Evolutionary conservation across 352 stramenopile species (phyloP), one percentile per base, ranked within the genome.

Genomic region (Phytophthora nicotianae): DNA sequence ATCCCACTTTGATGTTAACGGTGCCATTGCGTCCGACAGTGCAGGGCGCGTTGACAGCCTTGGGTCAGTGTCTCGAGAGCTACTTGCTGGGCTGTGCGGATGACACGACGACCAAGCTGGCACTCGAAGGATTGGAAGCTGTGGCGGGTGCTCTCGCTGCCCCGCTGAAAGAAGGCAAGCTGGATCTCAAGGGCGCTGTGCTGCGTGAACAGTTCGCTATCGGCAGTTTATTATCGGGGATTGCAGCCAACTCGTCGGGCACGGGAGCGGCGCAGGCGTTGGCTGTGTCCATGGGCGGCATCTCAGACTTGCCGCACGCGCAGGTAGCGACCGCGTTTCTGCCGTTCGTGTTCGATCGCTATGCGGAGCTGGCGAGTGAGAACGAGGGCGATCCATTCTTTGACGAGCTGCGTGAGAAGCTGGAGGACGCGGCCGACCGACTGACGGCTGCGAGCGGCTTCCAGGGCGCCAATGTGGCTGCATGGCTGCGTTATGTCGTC

Each of bases 51-150:
- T 38, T 92, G 1, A 85, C 81, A 2, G 72, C 81, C n/a, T 60
- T 92, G 8, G 81, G 81, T 0, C 83, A 92, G 43, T 92, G 83
- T 58, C 72, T 92, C 19, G 83, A 92, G 58, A 90, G 81, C 50
- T 92, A 89, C 41, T 62, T 92, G 48, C 52, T 81, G 14, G 82
- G 82, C 21, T 83, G 72, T 21, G 59, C 50, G 0, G 75, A 87
- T 57, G 45, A 76, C 5, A 70, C 67, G 11, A 77, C 68, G 0
- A 78, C 81, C 20, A 42, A 70, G 19, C 56, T 90, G 24, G 81
- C 77, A 11, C 64, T 92, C 26, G 71, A 92, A 53, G 83, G 83
- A 19, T 60, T 92, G 27, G 75, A 89, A 24, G 67, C 81, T 23
- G 59, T 88, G 29, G 81, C 79, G 1, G 52, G 65, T 9, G 81